Conservation (phyloP, 2,329 filamentous ascomycete genomes). For the Anisogramma anomala region DNA sequence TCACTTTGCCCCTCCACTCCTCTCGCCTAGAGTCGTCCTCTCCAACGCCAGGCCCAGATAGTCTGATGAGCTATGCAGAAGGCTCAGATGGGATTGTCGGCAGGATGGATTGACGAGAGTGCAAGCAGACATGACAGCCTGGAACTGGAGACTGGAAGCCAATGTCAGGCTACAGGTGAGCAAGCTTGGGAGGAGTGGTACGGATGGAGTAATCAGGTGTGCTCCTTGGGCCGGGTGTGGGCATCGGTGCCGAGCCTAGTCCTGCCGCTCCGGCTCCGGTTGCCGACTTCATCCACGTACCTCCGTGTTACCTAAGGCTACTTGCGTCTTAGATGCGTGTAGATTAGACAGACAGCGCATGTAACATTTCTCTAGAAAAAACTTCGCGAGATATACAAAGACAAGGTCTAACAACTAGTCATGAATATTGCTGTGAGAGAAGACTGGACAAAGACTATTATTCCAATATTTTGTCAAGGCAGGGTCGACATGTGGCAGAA, state of each 20-base stretch:
- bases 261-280: background rate
- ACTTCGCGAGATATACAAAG: too few species aligned
- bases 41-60: background rate
- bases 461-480: too few species aligned
- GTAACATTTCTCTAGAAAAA: too few species aligned
- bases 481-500: too few species aligned
- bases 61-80: background rate
- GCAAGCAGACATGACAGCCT: background rate
- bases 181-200: background rate
- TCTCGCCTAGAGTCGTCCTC: constrained; percentile 1
- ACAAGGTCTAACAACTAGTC: too few species aligned
- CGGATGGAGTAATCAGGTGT: background rate
- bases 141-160: background rate
- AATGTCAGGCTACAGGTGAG: background rate
- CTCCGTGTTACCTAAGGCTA: too few species aligned
- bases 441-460: too few species aligned
- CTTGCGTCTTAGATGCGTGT: too few species aligned
- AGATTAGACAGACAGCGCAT: too few species aligned
- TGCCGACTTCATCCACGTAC: too few species aligned
- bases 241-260: background rate
- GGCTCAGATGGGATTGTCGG: background rate
- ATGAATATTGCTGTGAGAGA: too few species aligned
- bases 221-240: too few species aligned
- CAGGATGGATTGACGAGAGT: background rate
- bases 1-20: constrained; percentile 2